These are phyloP conservation scores for Sicyos edulis DNA, from an alignment of 306 rosid genomes.

Conservation along the genomic window DNA sequence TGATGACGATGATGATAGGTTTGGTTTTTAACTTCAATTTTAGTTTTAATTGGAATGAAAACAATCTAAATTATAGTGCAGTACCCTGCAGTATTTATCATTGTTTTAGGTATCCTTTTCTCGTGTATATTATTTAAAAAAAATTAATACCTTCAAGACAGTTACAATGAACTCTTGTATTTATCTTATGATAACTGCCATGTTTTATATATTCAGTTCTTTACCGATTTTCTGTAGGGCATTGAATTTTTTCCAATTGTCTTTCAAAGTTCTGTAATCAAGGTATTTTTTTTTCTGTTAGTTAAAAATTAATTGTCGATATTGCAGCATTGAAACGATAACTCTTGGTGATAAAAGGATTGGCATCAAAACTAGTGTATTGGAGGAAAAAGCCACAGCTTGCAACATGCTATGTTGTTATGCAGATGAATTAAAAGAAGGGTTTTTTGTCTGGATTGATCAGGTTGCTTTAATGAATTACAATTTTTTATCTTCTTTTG, in stretches of 20 bases:
- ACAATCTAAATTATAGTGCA: neutral
- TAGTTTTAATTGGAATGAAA: neutral
- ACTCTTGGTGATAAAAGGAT: too few relatives aligned
- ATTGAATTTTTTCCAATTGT: neutral
- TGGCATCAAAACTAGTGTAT: too few relatives aligned
- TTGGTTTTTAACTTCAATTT: neutral
- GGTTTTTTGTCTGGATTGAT: too few relatives aligned
- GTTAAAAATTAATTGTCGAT: neutral
- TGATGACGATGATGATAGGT: constrained; percentile 52
- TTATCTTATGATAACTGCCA: neutral
- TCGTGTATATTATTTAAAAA: neutral
- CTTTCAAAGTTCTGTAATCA: constrained; percentile 18
- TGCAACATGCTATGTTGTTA: too few relatives aligned
- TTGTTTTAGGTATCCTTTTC: neutral
- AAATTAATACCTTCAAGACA: neutral
- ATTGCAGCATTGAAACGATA: neutral
- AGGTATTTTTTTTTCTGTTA: neutral
- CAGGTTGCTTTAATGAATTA: neutral
- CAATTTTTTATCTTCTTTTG: neutral
- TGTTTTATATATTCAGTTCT: neutral
- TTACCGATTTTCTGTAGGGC: neutral
- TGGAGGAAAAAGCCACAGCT: too few relatives aligned
- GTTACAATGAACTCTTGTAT: neutral
- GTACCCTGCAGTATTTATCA: neutral
- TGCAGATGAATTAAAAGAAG: too few relatives aligned